Evolutionary conservation across 208 protist species (phyloP).

Genomic region (Wallacemonas rigidus): DNA sequence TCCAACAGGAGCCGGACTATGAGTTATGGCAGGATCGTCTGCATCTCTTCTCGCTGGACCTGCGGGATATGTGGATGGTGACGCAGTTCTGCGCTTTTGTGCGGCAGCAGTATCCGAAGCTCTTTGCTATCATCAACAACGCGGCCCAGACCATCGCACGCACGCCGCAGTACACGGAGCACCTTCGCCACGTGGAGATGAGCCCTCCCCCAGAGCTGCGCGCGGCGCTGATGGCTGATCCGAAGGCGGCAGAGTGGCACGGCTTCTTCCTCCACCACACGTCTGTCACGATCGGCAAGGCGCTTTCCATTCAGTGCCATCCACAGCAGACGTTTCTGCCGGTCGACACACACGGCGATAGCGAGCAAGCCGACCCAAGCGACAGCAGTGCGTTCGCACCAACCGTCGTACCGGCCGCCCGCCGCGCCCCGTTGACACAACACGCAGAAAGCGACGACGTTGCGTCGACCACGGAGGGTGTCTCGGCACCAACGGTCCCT

Average conservation of each 20-base stretch:
- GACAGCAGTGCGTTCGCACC: neutral
- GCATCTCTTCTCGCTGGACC: slow-evolving; percentile 94
- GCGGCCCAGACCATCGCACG: slow-evolving; percentile 96
- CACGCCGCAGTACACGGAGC: slow-evolving; percentile 91
- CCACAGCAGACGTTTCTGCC: slow-evolving; percentile 56
- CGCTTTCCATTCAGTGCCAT: slow-evolving; percentile 62
- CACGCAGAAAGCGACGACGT: neutral
- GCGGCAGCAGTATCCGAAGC: slow-evolving; percentile 52
- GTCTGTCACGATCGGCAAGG: slow-evolving; percentile 72
- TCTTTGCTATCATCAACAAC: slow-evolving; percentile 97
- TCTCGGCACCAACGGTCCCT: no score
- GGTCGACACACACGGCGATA: neutral
- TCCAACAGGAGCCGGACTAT: slow-evolving; percentile 90
- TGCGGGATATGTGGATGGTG: slow-evolving; percentile 93
- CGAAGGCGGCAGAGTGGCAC: slow-evolving; percentile 67
- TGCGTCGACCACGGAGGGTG: no score
- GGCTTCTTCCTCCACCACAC: slow-evolving; percentile 80
- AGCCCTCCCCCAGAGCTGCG: slow-evolving; percentile 47
- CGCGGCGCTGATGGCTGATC: slow-evolving; percentile 46
- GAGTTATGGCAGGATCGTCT: slow-evolving; percentile 89
- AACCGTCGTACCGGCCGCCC: neutral
- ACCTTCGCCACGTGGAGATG: slow-evolving; percentile 77
- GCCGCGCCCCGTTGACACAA: neutral
- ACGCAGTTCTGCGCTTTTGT: slow-evolving; percentile 93
- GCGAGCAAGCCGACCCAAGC: neutral